Percentiles rank a stretch among this genome's conserved stretches.
These are phyloP conservation scores for Dendrothele bispora DNA, from an alignment of 768 basidiomycete genomes.

Conservation along the genomic window DNA sequence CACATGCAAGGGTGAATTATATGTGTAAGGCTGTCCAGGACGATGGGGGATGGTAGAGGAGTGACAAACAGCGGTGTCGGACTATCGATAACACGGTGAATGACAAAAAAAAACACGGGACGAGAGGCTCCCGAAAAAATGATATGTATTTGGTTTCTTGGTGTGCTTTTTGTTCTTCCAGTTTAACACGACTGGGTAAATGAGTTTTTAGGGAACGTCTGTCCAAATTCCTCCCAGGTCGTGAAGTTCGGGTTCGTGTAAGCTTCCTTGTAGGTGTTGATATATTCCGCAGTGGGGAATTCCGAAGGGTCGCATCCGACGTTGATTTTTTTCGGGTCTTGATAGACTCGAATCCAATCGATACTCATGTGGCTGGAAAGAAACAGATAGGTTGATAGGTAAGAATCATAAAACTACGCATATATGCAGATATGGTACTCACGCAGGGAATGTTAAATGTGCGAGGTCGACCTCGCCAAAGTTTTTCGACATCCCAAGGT, in stretches of 20 bases:
- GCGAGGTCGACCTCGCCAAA: conserved; percentile 54
- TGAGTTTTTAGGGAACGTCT: conserved; percentile 51
- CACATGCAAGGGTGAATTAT: no score
- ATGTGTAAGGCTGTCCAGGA: no score
- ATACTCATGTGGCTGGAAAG: conserved; percentile 51
- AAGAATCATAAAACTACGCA: no score
- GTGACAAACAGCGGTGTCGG: no score
- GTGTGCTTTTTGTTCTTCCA: no score
- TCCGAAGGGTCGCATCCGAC: conserved; percentile 51
- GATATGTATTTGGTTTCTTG: no score
- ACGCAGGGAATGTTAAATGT: conserved; percentile 54
- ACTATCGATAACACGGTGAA: no score
- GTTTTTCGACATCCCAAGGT: conserved; percentile 49
- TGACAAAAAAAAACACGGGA: no score
- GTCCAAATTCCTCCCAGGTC: conserved; percentile 49
- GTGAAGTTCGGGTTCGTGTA: conserved; percentile 30
- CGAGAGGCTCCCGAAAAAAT: no score
- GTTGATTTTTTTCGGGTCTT: conserved; percentile 38
- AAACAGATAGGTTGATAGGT: no score
- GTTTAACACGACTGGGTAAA: conserved; percentile 44
- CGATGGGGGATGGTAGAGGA: no score
- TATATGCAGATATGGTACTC: no score
- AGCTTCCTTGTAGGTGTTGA: conserved; percentile 32
- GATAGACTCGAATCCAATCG: conserved; percentile 61
- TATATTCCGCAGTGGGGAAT: conserved; percentile 52